Conservation (phyloP, 2,329 filamentous ascomycete species). For the Alternaria incomplexa region DNA sequence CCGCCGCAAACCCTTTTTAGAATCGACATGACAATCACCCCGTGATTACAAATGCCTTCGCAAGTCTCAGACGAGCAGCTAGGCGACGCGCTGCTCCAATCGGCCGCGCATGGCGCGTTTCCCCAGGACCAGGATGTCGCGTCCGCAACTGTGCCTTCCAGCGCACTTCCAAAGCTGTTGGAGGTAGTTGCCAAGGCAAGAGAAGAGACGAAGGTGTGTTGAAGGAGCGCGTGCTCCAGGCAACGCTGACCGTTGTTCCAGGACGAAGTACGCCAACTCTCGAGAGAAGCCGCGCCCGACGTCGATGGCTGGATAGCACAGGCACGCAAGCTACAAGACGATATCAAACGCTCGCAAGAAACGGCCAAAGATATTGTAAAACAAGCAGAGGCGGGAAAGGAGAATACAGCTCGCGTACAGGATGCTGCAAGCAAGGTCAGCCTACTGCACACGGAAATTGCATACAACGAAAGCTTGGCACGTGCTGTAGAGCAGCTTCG, state of each 20-base stretch:
- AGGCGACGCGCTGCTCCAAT: conserved; percentile 68
- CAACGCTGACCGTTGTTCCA: conserved; percentile 40
- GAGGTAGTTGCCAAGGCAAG: conserved; percentile 59
- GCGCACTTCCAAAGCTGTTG: conserved; percentile 58
- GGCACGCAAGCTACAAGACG: conserved; percentile 81
- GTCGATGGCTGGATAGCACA: conserved; percentile 86
- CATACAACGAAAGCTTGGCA: conserved; percentile 62
- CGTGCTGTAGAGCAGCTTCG: conserved; percentile 59
- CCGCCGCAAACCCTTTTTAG: neutral
- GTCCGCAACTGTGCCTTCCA: conserved; percentile 58
- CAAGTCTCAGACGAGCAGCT: conserved; percentile 48
- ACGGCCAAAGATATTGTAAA: conserved; percentile 82
- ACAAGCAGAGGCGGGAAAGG: conserved; percentile 73
- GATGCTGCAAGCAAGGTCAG: conserved; percentile 62
- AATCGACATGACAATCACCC: conserved; percentile 23
- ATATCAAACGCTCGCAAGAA: conserved; percentile 80
- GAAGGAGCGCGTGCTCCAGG: neutral
- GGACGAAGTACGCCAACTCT: conserved; percentile 76
- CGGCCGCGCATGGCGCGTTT: conserved; percentile 63
- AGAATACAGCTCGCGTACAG: conserved; percentile 68
- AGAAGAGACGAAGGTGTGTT: conserved; percentile 59
- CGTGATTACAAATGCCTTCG: conserved; percentile 33
- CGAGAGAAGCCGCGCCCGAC: conserved; percentile 76
- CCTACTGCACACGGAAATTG: conserved; percentile 64
- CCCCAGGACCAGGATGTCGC: conserved; percentile 63